These are phyloP conservation scores for Cercospora sesami DNA, from an alignment of 2,329 filamentous ascomycete genomes.

Conservation along the genomic window DNA sequence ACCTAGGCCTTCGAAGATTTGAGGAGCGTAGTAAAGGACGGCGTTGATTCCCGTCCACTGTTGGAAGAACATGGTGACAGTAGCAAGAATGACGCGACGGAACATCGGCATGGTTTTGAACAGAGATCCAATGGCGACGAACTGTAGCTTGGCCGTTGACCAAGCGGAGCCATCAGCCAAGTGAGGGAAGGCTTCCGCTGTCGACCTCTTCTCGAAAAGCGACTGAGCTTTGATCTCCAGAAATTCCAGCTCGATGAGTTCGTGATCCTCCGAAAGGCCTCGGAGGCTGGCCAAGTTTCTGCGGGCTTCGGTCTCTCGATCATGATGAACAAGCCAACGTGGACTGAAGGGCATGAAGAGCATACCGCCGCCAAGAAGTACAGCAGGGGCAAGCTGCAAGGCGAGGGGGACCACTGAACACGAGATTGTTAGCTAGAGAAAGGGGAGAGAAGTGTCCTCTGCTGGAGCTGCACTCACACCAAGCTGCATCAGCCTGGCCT, in stretches of 20 bases:
- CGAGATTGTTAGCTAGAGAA: not conserved
- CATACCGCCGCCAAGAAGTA: conserved; percentile 68
- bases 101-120: conserved; percentile 68
- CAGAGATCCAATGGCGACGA: conserved; percentile 64
- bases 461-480: conserved; percentile 55
- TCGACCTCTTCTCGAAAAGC: conserved; percentile 71
- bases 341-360: conserved; percentile 73
- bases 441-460: no score
- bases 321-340: conserved; percentile 71
- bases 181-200: conserved; percentile 67
- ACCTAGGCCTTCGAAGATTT: conserved; percentile 42
- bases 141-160: conserved; percentile 67
- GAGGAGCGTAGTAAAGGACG: conserved; percentile 51
- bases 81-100: conserved; percentile 62
- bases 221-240: conserved; percentile 81
- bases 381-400: conserved; percentile 67
- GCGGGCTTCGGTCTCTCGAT: conserved; percentile 67
- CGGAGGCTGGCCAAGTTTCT: conserved; percentile 64
- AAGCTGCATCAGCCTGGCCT: conserved; percentile 66
- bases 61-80: conserved; percentile 49
- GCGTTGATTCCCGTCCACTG: conserved; percentile 53
- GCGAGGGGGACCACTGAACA: conserved; percentile 61
- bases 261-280: conserved; percentile 60
- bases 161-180: conserved; percentile 59
- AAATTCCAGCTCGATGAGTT: conserved; percentile 72